Conservation (phyloP, 176 grass and related monocot species). For the Calamus simplicifolius region DNA sequence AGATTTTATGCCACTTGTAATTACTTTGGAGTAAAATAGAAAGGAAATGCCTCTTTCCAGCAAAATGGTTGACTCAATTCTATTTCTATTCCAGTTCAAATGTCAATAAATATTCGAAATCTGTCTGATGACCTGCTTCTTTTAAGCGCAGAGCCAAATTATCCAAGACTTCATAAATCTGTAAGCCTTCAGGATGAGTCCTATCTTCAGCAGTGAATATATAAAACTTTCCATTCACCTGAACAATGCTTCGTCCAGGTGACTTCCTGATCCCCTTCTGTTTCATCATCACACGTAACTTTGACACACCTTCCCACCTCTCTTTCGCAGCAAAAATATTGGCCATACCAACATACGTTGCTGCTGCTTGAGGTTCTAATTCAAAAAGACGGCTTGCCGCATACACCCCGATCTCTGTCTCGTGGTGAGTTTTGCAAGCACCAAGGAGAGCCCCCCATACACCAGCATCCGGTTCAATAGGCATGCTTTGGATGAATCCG, state of each 20-base stretch:
- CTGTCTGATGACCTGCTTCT: background rate
- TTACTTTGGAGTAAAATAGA: too few species aligned
- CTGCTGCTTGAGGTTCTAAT: background rate
- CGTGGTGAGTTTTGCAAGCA: background rate
- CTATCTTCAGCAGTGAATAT: conserved; percentile 1
- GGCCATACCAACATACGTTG: conserved; percentile 5
- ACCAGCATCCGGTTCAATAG: too few species aligned
- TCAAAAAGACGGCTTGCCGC: background rate
- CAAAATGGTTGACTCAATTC: too few species aligned
- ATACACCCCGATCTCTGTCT: background rate
- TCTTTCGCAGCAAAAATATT: conserved; percentile 6
- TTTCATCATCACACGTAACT: background rate
- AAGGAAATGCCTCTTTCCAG: too few species aligned
- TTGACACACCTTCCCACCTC: conserved; percentile 2
- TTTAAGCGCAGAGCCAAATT: background rate
- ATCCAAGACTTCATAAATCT: conserved; percentile 6
- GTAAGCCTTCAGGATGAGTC: conserved; percentile 1
- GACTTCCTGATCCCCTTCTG: conserved; percentile 4
- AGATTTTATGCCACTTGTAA: too few species aligned
- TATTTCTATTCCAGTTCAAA: too few species aligned
- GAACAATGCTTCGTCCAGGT: background rate
- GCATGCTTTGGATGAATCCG: too few species aligned
- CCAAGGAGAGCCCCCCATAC: conserved; percentile 4
- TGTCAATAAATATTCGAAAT: background rate
- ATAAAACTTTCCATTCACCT: background rate